phyloP scores from a whole-genome alignment of 331 rosid species.

The Telfairia occidentalis region DNA sequence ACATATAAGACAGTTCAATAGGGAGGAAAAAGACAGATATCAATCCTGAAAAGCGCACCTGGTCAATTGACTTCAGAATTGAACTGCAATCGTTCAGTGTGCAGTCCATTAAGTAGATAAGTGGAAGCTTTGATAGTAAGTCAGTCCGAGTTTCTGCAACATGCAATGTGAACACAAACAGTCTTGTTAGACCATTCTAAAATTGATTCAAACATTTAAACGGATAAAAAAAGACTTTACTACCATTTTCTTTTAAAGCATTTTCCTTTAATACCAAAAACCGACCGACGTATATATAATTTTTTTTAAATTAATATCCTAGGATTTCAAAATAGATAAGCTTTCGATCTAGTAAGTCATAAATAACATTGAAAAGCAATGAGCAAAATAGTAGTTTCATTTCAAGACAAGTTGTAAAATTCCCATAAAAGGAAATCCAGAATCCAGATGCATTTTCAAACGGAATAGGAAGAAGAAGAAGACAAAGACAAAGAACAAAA shows the following conservation, averaged over 20 bases:
- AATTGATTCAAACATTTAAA: not conserved
- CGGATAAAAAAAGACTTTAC: not conserved
- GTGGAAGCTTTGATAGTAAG: constrained; percentile 44
- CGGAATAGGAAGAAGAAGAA: not conserved
- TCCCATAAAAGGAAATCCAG: not conserved
- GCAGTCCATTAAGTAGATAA: constrained; percentile 76
- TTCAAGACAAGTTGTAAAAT: not conserved
- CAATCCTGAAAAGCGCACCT: constrained; percentile 39
- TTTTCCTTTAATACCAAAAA: not conserved
- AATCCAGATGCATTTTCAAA: not conserved
- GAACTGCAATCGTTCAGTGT: constrained; percentile 69
- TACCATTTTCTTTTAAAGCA: not conserved
- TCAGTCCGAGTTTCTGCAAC: constrained; percentile 48
- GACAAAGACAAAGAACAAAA: not conserved
- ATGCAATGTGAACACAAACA: constrained; percentile 20
- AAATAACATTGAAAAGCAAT: not conserved
- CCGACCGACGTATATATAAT: not conserved
- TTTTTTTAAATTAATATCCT: not conserved
- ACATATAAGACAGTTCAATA: not conserved
- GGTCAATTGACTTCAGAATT: constrained; percentile 50
- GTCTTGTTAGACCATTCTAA: not conserved
- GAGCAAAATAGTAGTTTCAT: not conserved
- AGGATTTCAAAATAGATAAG: not conserved
- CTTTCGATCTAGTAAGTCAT: not conserved
- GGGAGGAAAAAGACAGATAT: not conserved